Evolutionary conservation across 148 eudicot species (phyloP).

Genomic region (Polygonum aviculare): DNA sequence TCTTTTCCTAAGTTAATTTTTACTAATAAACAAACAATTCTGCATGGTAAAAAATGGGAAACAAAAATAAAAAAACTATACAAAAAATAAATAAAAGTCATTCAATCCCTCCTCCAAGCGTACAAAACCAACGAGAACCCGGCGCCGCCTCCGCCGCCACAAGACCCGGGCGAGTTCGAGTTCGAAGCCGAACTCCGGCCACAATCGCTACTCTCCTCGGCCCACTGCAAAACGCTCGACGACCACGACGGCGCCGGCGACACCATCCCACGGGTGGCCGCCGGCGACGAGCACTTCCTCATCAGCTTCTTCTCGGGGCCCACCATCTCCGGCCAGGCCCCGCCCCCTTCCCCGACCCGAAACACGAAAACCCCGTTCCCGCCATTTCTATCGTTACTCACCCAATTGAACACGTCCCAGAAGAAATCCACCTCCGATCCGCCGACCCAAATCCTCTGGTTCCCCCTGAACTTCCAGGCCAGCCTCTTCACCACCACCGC

Average conservation of each 20-base stretch:
- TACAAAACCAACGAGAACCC: conserved; percentile 55
- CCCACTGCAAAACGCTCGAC: conserved; percentile 59
- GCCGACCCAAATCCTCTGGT: conserved; percentile 31
- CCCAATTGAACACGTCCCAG: conserved; percentile 67
- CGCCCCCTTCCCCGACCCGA: conserved; percentile 44
- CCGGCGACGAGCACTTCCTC: conserved; percentile 33
- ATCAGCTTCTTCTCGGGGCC: conserved; percentile 51
- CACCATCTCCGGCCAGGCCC: conserved; percentile 46
- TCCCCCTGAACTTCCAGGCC: conserved; percentile 62
- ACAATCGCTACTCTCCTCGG: conserved; percentile 60
- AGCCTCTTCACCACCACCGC: conserved; percentile 38
- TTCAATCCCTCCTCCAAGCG: conserved; percentile 46
- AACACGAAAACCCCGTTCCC: conserved; percentile 49
- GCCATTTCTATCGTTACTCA: conserved; percentile 10
- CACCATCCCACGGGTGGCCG: conserved; percentile 6
- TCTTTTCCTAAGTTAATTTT: no score
- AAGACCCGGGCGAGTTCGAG: conserved; percentile 24
- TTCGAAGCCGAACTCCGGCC: conserved; percentile 49
- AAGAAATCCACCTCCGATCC: conserved; percentile 41
- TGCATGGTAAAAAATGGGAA: background rate
- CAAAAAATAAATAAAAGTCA: background rate
- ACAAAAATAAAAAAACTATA: background rate
- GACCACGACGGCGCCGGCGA: conserved; percentile 45
- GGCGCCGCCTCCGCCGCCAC: conserved; percentile 22
- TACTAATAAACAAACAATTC: background rate